phyloP scores from a whole-genome alignment of 2,329 filamentous ascomycete species.

The Exophiala calicioides region DNA sequence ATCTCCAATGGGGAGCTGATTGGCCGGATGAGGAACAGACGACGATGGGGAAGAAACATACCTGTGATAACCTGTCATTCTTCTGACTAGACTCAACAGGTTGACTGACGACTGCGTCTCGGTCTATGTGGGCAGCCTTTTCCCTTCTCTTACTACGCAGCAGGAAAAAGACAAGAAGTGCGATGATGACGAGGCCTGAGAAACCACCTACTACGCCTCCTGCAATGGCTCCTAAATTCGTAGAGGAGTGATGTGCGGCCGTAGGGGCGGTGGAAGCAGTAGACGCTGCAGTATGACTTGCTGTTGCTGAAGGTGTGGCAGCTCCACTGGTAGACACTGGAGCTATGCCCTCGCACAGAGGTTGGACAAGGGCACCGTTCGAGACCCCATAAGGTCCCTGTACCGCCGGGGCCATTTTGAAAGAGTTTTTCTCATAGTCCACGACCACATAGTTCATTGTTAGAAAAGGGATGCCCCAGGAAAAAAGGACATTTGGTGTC shows the following conservation, averaged over 20 bases:
- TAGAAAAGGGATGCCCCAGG: constrained; percentile 23
- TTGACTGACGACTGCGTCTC: no score
- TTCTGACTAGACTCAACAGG: no score
- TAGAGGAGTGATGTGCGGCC: neutral
- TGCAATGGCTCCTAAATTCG: constrained; percentile 27
- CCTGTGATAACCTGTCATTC: no score
- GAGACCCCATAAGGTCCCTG: constrained; percentile 8
- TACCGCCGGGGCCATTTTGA: constrained; percentile 18
- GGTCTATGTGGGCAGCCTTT: no score
- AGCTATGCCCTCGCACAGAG: neutral
- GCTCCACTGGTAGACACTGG: no score
- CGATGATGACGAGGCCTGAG: constrained; percentile 7
- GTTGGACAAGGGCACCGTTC: constrained; percentile 5
- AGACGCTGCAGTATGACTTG: no score
- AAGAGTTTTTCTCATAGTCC: constrained; percentile 14
- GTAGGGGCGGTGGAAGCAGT: neutral
- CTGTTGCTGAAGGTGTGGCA: no score
- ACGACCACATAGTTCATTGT: constrained; percentile 27
- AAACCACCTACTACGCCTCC: constrained; percentile 28
- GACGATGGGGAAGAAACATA: no score
- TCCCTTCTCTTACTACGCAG: no score
- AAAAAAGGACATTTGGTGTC: neutral
- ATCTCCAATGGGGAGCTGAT: no score
- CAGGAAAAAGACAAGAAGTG: no score
- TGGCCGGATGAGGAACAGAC: no score